A percentile compares a stretch with the other conserved stretches of the same genome.
Evolutionary conservation across 2,329 filamentous ascomycete genomes (phyloP).

Genomic region (Dothiorella sarmentorum): DNA sequence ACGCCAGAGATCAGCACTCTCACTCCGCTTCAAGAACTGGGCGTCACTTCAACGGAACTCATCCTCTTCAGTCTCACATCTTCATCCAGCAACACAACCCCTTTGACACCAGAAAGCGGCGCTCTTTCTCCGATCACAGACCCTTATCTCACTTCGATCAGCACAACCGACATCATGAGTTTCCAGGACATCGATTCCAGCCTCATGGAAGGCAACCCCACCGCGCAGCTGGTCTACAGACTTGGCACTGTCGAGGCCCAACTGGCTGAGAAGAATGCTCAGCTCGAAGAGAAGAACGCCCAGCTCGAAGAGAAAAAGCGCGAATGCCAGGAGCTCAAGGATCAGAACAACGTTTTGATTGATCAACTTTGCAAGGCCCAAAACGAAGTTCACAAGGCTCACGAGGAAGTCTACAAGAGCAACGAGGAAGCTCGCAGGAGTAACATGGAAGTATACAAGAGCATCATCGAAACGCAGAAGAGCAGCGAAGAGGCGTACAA

Average conservation of each 20-base stretch:
- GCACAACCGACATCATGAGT: not conserved
- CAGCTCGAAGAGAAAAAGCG: not conserved
- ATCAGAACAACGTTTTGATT: not conserved
- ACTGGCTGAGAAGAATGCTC: not conserved
- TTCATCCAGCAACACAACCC: too few relatives aligned
- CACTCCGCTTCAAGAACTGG: too few relatives aligned
- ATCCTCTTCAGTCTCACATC: too few relatives aligned
- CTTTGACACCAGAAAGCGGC: too few relatives aligned
- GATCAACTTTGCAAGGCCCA: not conserved
- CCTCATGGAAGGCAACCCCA: not conserved
- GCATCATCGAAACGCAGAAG: not conserved
- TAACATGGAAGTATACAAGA: not conserved
- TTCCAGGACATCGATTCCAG: not conserved
- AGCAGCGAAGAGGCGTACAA: not conserved
- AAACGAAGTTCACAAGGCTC: too few relatives aligned
- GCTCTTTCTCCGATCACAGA: too few relatives aligned
- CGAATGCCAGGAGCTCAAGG: not conserved
- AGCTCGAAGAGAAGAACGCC: not conserved
- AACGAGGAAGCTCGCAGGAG: not conserved
- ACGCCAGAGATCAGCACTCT: too few relatives aligned
- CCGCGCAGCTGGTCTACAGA: not conserved
- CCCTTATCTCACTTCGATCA: too few relatives aligned
- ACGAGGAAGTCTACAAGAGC: not conserved
- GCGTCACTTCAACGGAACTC: too few relatives aligned
- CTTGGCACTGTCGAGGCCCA: not conserved